Conservation (phyloP, 177 flowering plant genomes). For the Telopea speciosissima region DNA sequence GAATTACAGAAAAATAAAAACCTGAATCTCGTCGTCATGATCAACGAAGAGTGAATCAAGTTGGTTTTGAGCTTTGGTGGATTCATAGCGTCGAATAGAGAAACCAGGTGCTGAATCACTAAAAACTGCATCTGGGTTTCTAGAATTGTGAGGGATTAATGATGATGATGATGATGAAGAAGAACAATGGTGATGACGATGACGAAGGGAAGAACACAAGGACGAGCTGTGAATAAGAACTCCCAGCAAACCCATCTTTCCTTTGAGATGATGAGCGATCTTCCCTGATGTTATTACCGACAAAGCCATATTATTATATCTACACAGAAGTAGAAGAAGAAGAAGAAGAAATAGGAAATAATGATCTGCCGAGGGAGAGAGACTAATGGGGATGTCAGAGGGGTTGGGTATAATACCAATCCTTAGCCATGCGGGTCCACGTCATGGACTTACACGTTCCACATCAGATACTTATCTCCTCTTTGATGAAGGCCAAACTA, state of each 20-base stretch:
- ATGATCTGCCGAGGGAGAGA: too few relatives aligned
- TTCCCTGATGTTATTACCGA: conserved; percentile 15
- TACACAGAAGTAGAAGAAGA: neutral
- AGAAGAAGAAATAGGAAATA: too few relatives aligned
- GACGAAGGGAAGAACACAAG: neutral
- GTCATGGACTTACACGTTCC: too few relatives aligned
- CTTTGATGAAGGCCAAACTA: too few relatives aligned
- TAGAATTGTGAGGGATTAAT: conserved; percentile 4
- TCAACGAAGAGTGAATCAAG: conserved; percentile 5
- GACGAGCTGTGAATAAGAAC: conserved; percentile 4
- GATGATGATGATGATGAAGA: neutral
- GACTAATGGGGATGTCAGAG: too few relatives aligned
- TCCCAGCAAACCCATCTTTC: conserved; percentile 14
- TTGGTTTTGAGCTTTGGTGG: conserved; percentile 24
- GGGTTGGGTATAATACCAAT: too few relatives aligned
- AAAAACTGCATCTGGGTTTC: conserved; percentile 15
- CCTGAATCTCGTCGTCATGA: conserved; percentile 28
- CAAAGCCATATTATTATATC: conserved; percentile 22
- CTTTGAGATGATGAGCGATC: conserved; percentile 12
- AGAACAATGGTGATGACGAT: neutral
- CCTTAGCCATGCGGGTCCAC: too few relatives aligned
- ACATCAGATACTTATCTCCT: too few relatives aligned
- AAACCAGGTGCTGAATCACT: conserved; percentile 18
- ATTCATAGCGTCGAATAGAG: conserved; percentile 30
- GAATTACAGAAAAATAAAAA: neutral